Conservation (phyloP, 2,329 filamentous ascomycete genomes). For the Microdochium paspali region DNA sequence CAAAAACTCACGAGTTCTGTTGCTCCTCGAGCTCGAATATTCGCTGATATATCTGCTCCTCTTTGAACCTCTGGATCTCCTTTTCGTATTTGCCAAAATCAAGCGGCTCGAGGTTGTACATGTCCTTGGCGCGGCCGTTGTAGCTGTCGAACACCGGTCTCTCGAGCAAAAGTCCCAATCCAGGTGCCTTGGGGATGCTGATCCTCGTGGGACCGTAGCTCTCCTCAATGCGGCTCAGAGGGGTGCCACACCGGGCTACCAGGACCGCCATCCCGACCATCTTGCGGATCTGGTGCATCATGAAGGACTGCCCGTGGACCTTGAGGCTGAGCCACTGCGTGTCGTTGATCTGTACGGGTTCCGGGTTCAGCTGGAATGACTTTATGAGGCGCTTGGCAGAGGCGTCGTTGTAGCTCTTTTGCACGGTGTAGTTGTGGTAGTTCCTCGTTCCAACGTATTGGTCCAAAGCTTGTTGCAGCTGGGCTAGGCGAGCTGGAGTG, state of each 20-base stretch:
- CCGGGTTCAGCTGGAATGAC: constrained; percentile 70
- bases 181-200: constrained; percentile 88
- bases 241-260: constrained; percentile 74
- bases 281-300: constrained; percentile 99
- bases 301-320: constrained; percentile 96
- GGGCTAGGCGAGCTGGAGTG: constrained; percentile 57
- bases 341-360: constrained; percentile 76
- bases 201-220: constrained; percentile 66
- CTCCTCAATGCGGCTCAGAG: constrained; percentile 59
- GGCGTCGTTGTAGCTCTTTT: constrained; percentile 72
- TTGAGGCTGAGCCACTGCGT: constrained; percentile 95
- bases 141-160: constrained; percentile 86
- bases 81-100: constrained; percentile 71
- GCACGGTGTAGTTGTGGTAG: constrained; percentile 96
- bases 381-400: constrained; percentile 88
- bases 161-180: constrained; percentile 79
- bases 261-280: constrained; percentile 93
- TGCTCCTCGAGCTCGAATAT: constrained; percentile 88
- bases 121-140: constrained; percentile 61
- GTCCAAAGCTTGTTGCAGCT: constrained; percentile 66
- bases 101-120: constrained; percentile 57
- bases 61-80: constrained; percentile 81
- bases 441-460: constrained; percentile 78
- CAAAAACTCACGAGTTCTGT: constrained; percentile 66
- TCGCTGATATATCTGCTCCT: constrained; percentile 80